phyloP scores from a whole-genome alignment of 1,139 yeast species.

The Kodamaea sp. region DNA sequence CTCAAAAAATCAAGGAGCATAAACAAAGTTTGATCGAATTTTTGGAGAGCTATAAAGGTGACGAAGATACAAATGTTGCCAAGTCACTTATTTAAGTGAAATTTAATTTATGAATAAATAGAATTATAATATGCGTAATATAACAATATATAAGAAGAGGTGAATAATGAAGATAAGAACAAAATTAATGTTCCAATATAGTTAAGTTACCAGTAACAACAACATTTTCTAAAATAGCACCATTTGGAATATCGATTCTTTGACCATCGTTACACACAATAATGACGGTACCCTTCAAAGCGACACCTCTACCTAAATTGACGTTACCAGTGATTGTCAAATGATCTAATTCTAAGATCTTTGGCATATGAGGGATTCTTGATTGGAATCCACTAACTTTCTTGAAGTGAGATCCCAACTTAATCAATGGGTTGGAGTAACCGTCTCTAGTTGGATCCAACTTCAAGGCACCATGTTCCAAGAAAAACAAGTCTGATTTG shows the following conservation, averaged over 20 bases:
- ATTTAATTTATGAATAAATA: not conserved
- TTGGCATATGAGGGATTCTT: constrained; percentile 94
- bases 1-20: constrained; percentile 49
- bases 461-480: constrained; percentile 88
- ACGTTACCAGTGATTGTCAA: constrained; percentile 97
- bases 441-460: constrained; percentile 87
- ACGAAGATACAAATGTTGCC: constrained; percentile 46
- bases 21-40: constrained; percentile 42
- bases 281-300: constrained; percentile 94
- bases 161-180: constrained; percentile 1
- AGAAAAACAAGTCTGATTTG: constrained; percentile 89
- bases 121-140: no score
- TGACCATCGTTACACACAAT: constrained; percentile 97
- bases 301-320: constrained; percentile 81
- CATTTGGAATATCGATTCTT: constrained; percentile 95
- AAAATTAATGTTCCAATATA: constrained; percentile 77
- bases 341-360: constrained; percentile 92
- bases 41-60: constrained; percentile 42
- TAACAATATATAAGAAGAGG: not conserved
- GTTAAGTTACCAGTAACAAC: constrained; percentile 97
- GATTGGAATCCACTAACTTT: constrained; percentile 88
- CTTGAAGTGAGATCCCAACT: constrained; percentile 94
- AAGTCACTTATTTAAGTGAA: constrained; percentile 18
- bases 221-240: constrained; percentile 88
- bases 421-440: constrained; percentile 83